Conservation (phyloP, 805 yeast genomes). For the Metschnikowia corniflorae region DNA sequence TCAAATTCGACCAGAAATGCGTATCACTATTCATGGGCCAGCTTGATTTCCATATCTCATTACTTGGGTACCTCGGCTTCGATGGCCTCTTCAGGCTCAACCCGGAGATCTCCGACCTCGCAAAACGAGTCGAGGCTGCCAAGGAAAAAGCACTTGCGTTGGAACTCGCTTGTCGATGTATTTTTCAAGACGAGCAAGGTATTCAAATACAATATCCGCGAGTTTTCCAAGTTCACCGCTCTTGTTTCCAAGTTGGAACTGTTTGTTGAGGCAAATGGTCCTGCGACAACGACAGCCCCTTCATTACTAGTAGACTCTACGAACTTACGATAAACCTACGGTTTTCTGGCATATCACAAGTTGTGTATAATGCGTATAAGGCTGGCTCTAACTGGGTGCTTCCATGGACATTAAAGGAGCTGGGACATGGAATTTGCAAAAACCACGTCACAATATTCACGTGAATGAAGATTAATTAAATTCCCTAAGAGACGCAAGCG, state of each 20-base stretch:
- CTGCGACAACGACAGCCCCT: no score
- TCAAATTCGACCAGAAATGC: slow-evolving; percentile 5
- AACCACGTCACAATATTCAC: no score
- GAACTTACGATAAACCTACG: no score
- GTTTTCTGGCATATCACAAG: no score
- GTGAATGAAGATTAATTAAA: no score
- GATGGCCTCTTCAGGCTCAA: slow-evolving; percentile 1
- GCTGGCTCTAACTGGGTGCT: no score
- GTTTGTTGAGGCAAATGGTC: slow-evolving; percentile 1
- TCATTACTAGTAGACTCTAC: no score
- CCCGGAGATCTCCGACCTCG: not conserved
- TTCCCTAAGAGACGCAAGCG: no score
- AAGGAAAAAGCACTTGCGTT: not conserved
- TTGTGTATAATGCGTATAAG: no score
- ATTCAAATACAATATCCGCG: slow-evolving; percentile 5
- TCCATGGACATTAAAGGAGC: no score
- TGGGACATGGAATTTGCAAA: no score
- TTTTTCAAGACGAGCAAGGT: slow-evolving; percentile 6
- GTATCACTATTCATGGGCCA: slow-evolving; percentile 5
- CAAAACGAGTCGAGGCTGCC: not conserved
- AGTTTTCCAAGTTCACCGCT: not conserved
- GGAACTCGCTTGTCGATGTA: slow-evolving; percentile 4
- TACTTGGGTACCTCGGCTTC: slow-evolving; percentile 4
- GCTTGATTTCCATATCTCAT: slow-evolving; percentile 7
- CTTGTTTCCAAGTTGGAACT: not conserved